Percentiles rank a stretch among this genome's conserved stretches.
Conservation (phyloP, 257 asterid genomes). For the Fraxinus excelsior region DNA sequence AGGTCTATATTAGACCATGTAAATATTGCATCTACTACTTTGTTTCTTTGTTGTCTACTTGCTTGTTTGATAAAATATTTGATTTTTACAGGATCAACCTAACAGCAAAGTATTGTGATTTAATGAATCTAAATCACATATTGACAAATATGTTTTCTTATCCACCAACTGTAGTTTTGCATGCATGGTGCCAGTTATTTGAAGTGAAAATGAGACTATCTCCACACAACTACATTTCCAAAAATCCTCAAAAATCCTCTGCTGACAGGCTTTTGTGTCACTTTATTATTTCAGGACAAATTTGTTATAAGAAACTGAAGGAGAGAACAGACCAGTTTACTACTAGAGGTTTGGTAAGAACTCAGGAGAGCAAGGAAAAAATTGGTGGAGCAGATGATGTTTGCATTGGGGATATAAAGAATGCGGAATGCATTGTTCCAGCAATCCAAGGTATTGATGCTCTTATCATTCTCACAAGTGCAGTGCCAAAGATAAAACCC, state of each 20-base stretch:
- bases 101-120: neutral
- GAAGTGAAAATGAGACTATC: neutral
- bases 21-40: neutral
- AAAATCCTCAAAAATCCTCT: neutral
- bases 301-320: constrained; percentile 86
- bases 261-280: neutral
- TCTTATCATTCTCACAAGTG: constrained; percentile 88
- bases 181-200: neutral
- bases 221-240: neutral
- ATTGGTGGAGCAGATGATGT: constrained; percentile 83
- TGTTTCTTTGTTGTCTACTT: neutral
- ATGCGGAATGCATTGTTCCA: constrained; percentile 58
- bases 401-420: constrained; percentile 73
- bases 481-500: constrained; percentile 89
- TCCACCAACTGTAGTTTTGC: neutral
- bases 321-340: constrained; percentile 59
- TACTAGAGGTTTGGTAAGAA: constrained; percentile 77
- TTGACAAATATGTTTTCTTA: neutral
- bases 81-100: neutral
- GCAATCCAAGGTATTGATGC: constrained; percentile 78
- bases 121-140: neutral
- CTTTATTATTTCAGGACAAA: constrained; percentile 52
- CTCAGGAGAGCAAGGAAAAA: constrained; percentile 82
- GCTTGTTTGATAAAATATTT: neutral
- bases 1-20: neutral